A percentile compares a stretch with the other conserved stretches of the same genome.
Evolutionary conservation across 129 eudicot species (phyloP).

Genomic region (Flaveria robusta): DNA sequence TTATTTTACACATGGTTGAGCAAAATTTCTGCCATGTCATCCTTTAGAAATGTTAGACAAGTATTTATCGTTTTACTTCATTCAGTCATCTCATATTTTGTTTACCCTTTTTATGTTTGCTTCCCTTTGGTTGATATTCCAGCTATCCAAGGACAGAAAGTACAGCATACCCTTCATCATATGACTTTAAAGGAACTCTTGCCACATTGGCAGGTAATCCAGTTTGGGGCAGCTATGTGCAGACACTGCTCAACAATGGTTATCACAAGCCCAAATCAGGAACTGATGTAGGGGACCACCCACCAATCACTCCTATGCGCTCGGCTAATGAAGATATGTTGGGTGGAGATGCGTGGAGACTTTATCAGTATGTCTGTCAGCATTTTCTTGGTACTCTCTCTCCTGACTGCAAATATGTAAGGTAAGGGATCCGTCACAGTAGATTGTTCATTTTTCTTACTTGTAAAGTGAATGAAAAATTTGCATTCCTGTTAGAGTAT

Average conservation of each 20-base stretch:
- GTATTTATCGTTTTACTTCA: not conserved
- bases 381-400: constrained; percentile 87
- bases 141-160: constrained; percentile 99
- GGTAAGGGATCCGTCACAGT: constrained; percentile 41
- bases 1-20: not conserved
- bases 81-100: not conserved
- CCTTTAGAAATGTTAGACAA: not conserved
- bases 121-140: constrained; percentile 26
- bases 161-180: constrained; percentile 95
- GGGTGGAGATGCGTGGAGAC: constrained; percentile 87
- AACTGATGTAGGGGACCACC: constrained; percentile 93
- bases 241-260: constrained; percentile 57
- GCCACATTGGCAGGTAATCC: constrained; percentile 60
- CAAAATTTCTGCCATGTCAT: constrained; percentile 3
- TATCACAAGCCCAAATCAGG: constrained; percentile 72
- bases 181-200: constrained; percentile 84
- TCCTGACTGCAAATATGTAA: constrained; percentile 76
- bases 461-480: constrained; percentile 4
- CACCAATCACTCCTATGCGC: constrained; percentile 92
- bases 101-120: constrained; percentile 1
- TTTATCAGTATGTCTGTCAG: constrained; percentile 90
- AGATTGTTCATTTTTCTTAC: not conserved
- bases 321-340: constrained; percentile 85
- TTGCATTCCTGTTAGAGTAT: not conserved
- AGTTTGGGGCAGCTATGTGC: constrained; percentile 64